These are phyloP conservation scores for Diaporthe sp. DNA, from an alignment of 2,329 filamentous ascomycete genomes.

Conservation along the genomic window DNA sequence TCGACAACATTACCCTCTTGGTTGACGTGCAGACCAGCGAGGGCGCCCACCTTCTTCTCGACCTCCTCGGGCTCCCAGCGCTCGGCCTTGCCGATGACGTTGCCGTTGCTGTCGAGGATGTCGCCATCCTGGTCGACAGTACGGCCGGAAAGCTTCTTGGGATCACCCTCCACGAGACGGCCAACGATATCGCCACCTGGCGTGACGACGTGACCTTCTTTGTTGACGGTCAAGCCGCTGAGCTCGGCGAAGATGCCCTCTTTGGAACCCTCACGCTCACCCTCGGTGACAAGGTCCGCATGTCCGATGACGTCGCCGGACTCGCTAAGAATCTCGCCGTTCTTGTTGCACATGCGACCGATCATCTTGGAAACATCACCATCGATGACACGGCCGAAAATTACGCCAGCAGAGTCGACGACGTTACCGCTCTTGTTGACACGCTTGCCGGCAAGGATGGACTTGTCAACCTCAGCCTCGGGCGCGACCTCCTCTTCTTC, in stretches of 20 bases:
- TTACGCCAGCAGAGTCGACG: conserved; percentile 63
- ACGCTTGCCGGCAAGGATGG: conserved; percentile 73
- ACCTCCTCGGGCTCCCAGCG: conserved; percentile 63
- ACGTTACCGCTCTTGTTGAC: conserved; percentile 77
- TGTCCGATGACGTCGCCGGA: conserved; percentile 76
- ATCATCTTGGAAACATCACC: conserved; percentile 72
- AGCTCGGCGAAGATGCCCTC: conserved; percentile 78
- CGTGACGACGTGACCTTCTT: conserved; percentile 76
- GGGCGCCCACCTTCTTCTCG: conserved; percentile 61
- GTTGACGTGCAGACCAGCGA: conserved; percentile 66
- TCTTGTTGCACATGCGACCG: conserved; percentile 77
- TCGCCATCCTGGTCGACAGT: conserved; percentile 85
- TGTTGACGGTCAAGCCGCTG: conserved; percentile 71
- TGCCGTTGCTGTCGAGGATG: conserved; percentile 80
- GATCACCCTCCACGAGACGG: conserved; percentile 75
- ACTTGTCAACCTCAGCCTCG: conserved; percentile 66
- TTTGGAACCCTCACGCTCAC: conserved; percentile 70
- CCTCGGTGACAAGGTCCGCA: conserved; percentile 74
- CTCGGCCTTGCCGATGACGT: conserved; percentile 67
- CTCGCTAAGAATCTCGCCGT: conserved; percentile 79
- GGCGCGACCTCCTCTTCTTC: conserved; percentile 62
- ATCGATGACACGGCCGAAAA: conserved; percentile 74
- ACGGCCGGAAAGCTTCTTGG: conserved; percentile 78
- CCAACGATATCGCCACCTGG: conserved; percentile 78
- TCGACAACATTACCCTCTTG: conserved; percentile 69